Evolutionary conservation across 306 rosid genomes (phyloP).

Genomic region (Rubus idaeus): DNA sequence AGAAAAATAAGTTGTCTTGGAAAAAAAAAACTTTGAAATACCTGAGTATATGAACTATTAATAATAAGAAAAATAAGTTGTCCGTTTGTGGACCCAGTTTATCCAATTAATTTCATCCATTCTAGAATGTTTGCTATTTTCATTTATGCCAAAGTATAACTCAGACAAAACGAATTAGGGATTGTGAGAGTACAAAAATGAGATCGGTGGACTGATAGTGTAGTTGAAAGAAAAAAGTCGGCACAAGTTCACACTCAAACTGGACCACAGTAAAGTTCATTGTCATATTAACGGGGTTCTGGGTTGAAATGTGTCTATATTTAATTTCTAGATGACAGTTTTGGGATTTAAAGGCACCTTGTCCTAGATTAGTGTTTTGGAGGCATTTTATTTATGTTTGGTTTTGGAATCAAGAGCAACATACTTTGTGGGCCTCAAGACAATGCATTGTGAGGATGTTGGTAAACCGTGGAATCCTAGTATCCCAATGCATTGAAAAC

Average conservation of each 20-base stretch:
- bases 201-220: background rate
- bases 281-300: background rate
- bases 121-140: background rate
- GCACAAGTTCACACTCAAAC: background rate
- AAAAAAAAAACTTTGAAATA: background rate
- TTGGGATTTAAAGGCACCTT: constrained; percentile 9
- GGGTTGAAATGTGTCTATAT: background rate
- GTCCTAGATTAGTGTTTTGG: background rate
- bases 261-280: background rate
- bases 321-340: background rate
- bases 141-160: background rate
- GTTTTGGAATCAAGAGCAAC: constrained; percentile 20
- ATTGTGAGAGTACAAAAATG: background rate
- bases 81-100: too few species aligned
- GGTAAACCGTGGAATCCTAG: constrained; percentile 39
- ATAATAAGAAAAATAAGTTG: background rate
- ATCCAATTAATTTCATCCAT: background rate
- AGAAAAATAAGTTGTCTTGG: too few species aligned
- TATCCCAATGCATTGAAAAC: constrained; percentile 54
- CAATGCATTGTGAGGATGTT: constrained; percentile 37
- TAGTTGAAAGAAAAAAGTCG: constrained; percentile 5
- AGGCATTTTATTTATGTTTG: constrained; percentile 9
- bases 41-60: background rate
- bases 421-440: constrained; percentile 31
- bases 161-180: background rate